These are phyloP conservation scores for Tagetes patula DNA, from an alignment of 129 eudicot species.

Conservation along the genomic window DNA sequence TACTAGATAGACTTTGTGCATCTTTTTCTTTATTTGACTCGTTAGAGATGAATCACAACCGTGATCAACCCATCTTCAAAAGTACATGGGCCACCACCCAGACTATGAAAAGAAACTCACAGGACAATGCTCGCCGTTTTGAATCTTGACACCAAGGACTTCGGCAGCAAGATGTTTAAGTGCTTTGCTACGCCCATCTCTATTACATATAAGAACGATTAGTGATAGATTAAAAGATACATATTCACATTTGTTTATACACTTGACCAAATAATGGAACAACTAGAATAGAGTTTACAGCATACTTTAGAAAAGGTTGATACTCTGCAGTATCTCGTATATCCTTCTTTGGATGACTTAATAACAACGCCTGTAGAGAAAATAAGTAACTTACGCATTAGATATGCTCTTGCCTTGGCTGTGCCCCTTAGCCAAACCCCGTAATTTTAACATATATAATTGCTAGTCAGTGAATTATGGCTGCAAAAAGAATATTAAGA, in stretches of 20 bases:
- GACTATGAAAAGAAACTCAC: slow-evolving; percentile 45
- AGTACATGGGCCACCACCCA: background rate
- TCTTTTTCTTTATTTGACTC: background rate
- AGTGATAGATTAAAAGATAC: background rate
- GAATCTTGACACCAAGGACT: slow-evolving; percentile 80
- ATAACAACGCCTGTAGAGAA: slow-evolving; percentile 67
- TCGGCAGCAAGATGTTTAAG: slow-evolving; percentile 78
- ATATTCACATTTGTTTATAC: background rate
- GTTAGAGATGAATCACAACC: background rate
- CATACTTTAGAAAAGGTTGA: slow-evolving; percentile 79
- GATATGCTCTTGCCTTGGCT: background rate
- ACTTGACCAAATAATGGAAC: background rate
- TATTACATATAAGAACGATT: slow-evolving; percentile 26
- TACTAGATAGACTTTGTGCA: background rate
- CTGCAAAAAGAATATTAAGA: slow-evolving; percentile 1
- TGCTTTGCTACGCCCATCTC: slow-evolving; percentile 89
- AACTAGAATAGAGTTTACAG: slow-evolving; percentile 13
- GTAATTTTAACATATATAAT: background rate
- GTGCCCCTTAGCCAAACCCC: background rate
- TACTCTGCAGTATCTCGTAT: slow-evolving; percentile 89
- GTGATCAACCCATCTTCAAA: background rate
- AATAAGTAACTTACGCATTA: background rate
- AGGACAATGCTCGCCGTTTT: slow-evolving; percentile 98
- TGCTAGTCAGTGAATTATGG: background rate
- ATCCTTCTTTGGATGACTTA: slow-evolving; percentile 87